Conservation (phyloP, 23 red algal species). For the Gracilaria domingensis region DNA sequence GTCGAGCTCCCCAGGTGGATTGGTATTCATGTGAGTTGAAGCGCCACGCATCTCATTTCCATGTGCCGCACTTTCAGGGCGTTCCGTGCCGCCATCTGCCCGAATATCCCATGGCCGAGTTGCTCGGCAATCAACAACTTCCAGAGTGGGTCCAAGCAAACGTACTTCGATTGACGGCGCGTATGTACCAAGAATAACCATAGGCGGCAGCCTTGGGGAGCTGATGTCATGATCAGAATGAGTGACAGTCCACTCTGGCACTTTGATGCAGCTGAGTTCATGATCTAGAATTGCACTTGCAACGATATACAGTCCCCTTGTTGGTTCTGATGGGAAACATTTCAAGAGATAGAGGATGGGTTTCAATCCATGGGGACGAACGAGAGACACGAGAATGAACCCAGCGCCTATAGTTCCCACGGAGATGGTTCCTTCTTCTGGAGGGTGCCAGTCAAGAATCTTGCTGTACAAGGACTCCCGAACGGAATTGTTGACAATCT, state of each 20-base stretch:
- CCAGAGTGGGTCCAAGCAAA: slow-evolving; percentile 43
- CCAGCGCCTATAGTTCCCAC: slow-evolving; percentile 65
- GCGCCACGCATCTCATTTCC: neutral
- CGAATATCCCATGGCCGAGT: slow-evolving; percentile 22
- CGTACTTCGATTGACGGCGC: slow-evolving; percentile 62
- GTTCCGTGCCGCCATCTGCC: neutral
- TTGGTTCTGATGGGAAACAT: slow-evolving; percentile 27
- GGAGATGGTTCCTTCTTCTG: slow-evolving; percentile 42
- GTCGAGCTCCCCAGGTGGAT: neutral
- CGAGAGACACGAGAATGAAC: slow-evolving; percentile 54
- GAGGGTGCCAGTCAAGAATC: slow-evolving; percentile 68
- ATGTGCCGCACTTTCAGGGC: neutral
- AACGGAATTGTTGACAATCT: slow-evolving; percentile 19
- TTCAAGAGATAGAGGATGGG: slow-evolving; percentile 43
- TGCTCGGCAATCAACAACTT: slow-evolving; percentile 16
- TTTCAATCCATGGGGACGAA: slow-evolving; percentile 22
- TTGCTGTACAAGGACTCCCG: slow-evolving; percentile 21
- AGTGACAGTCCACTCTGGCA: slow-evolving; percentile 50
- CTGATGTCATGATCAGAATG: slow-evolving; percentile 18
- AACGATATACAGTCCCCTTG: slow-evolving; percentile 28
- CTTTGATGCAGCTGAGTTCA: slow-evolving; percentile 64
- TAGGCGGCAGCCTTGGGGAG: slow-evolving; percentile 37
- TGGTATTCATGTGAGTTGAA: neutral
- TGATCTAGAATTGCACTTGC: slow-evolving; percentile 49
- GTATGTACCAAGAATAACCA: slow-evolving; percentile 60